Conservation (phyloP, 495 filamentous ascomycete species). For the Neurospora pannonica region DNA sequence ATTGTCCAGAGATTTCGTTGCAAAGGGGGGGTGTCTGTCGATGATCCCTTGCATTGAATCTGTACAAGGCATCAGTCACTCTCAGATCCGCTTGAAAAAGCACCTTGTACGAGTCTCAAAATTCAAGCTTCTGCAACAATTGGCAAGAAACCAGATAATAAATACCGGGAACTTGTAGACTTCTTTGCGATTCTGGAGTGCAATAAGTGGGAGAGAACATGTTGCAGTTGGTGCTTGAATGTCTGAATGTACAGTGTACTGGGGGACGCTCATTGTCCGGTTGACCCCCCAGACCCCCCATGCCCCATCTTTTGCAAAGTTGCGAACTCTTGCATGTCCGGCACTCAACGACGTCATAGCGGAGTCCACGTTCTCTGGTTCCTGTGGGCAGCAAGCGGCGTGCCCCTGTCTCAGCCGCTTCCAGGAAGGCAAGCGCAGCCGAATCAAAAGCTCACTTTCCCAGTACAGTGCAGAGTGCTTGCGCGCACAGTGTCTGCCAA, state of each 20-base stretch:
- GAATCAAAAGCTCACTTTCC: background rate
- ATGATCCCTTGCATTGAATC: background rate
- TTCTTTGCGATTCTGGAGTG: background rate
- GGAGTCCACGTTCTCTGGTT: background rate
- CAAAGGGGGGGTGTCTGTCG: background rate
- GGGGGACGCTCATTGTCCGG: background rate
- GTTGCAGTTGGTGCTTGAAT: background rate
- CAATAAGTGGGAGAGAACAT: background rate
- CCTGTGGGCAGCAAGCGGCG: background rate
- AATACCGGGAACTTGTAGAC: background rate
- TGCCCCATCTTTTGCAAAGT: background rate
- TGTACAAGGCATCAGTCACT: background rate
- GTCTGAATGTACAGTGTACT: background rate
- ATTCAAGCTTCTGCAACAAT: background rate
- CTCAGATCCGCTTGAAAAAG: background rate
- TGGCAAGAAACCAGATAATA: background rate
- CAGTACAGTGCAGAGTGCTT: background rate
- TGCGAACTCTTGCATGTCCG: background rate
- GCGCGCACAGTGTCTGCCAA: background rate
- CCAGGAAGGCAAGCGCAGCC: background rate
- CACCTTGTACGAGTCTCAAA: background rate
- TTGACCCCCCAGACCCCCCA: background rate
- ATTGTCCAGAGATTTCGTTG: background rate
- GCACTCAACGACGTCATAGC: conserved; percentile 5
- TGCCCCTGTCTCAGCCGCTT: background rate